These are phyloP conservation scores for Acanthamoeba rhysodes DNA, from an alignment of 208 protist species.

Conservation along the genomic window DNA sequence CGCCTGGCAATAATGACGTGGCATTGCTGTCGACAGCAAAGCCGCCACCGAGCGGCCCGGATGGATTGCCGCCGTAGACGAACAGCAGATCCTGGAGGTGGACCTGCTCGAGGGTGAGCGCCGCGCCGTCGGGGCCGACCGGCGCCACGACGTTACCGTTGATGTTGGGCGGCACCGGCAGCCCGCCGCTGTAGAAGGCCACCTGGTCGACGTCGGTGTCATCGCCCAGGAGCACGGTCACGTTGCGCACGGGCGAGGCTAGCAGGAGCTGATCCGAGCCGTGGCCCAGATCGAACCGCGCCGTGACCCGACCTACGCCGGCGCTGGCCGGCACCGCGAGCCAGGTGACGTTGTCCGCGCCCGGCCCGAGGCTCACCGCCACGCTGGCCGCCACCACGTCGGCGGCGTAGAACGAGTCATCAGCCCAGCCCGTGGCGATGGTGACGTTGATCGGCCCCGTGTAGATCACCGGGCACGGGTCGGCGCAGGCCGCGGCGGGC, in stretches of 20 bases:
- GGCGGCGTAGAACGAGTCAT: constrained; percentile 40
- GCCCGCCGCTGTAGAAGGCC: constrained; percentile 3
- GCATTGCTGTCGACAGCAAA: background rate
- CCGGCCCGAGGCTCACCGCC: constrained; percentile 26
- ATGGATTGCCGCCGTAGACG: constrained; percentile 36
- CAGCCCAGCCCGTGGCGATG: constrained; percentile 52
- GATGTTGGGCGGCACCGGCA: constrained; percentile 17
- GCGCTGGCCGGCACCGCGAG: background rate
- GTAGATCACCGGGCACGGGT: constrained; percentile 63
- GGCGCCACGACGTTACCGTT: constrained; percentile 36
- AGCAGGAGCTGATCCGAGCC: constrained; percentile 12
- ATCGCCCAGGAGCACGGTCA: constrained; percentile 26
- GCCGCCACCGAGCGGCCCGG: background rate
- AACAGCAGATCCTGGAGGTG: constrained; percentile 38
- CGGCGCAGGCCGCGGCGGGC: background rate
- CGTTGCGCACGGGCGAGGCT: constrained; percentile 13
- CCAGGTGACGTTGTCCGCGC: constrained; percentile 51
- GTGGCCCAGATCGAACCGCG: constrained; percentile 13
- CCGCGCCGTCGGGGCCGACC: background rate
- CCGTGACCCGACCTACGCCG: background rate
- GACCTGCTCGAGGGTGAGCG: constrained; percentile 14
- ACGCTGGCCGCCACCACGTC: background rate
- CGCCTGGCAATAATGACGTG: background rate
- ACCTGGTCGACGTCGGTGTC: constrained; percentile 45
- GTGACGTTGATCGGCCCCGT: constrained; percentile 34